Evolutionary conservation across 2,329 filamentous ascomycete species (phyloP).

Genomic region (Aureobasidium mangrovei): DNA sequence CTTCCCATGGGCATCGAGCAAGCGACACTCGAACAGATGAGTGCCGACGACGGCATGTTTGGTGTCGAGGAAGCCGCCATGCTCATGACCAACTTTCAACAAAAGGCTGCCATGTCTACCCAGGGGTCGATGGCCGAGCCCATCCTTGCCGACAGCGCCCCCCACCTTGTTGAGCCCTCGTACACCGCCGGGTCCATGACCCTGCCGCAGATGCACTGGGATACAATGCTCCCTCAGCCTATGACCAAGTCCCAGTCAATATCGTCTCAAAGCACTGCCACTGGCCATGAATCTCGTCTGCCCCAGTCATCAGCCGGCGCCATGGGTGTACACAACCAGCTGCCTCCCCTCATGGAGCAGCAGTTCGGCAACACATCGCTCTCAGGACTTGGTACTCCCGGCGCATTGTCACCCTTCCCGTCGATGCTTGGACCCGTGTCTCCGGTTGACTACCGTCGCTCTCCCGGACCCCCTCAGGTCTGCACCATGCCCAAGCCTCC

Average conservation of each 20-base stretch:
- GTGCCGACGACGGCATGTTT: constrained; percentile 83
- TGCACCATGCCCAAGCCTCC: constrained; percentile 62
- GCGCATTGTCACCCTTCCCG: constrained; percentile 63
- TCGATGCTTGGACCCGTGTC: constrained; percentile 59
- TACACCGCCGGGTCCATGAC: constrained; percentile 68
- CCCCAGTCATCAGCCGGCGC: constrained; percentile 26
- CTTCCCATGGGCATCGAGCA: constrained; percentile 73
- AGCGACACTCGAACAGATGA: constrained; percentile 82
- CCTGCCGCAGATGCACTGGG: constrained; percentile 83
- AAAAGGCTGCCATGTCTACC: constrained; percentile 74
- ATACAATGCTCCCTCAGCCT: constrained; percentile 68
- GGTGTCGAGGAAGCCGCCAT: constrained; percentile 96
- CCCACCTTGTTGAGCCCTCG: constrained; percentile 66
- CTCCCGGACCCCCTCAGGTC: constrained; percentile 58
- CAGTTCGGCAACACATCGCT: constrained; percentile 62
- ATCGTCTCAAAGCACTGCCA: constrained; percentile 40
- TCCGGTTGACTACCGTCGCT: constrained; percentile 60
- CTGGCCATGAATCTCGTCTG: constrained; percentile 53
- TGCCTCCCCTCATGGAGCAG: constrained; percentile 58
- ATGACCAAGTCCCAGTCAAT: constrained; percentile 52
- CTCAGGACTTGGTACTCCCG: constrained; percentile 60
- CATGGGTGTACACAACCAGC: constrained; percentile 36
- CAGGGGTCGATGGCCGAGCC: constrained; percentile 51
- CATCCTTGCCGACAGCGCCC: constrained; percentile 62
- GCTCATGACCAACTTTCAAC: constrained; percentile 96